A percentile compares a stretch with the other conserved stretches of the same genome.
Conservation (phyloP, 306 rosid species). For the Oxytropis ochrocephala region DNA sequence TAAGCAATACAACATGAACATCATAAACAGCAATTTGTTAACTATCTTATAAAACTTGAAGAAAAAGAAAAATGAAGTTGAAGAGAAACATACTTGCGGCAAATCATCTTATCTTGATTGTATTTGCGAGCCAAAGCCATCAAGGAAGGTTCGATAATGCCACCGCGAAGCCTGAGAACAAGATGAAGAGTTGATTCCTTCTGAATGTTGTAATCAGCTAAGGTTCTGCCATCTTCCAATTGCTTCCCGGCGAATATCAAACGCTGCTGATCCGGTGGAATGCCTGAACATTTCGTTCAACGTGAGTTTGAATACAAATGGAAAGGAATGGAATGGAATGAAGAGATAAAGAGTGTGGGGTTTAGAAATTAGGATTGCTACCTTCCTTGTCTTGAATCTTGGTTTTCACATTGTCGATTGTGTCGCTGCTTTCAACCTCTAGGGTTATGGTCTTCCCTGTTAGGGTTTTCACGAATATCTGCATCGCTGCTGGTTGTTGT, state of each 20-base stretch:
- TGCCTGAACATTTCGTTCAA: conserved; percentile 18
- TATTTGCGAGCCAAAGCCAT: conserved; percentile 92
- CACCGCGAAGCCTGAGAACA: conserved; percentile 72
- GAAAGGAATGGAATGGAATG: no score
- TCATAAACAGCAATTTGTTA: not conserved
- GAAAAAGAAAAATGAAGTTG: not conserved
- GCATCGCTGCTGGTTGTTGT: conserved; percentile 27
- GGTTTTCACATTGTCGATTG: conserved; percentile 75
- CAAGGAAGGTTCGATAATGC: conserved; percentile 67
- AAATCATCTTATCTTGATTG: conserved; percentile 73
- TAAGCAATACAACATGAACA: not conserved
- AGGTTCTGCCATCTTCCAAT: conserved; percentile 73
- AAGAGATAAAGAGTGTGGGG: no score
- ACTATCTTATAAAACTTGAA: not conserved
- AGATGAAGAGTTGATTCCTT: conserved; percentile 70
- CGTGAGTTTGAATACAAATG: no score
- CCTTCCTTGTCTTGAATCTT: conserved; percentile 94
- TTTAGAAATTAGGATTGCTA: not conserved
- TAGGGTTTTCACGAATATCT: conserved; percentile 79
- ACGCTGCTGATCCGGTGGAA: conserved; percentile 85
- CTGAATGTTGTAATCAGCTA: conserved; percentile 75
- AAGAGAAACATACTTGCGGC: conserved; percentile 48
- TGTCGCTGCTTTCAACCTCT: conserved; percentile 78
- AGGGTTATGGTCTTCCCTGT: conserved; percentile 82
- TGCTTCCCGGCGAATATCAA: conserved; percentile 77